Evolutionary conservation across 306 rosid species (phyloP).

Genomic region (Ammopiptanthus mongolicus): DNA sequence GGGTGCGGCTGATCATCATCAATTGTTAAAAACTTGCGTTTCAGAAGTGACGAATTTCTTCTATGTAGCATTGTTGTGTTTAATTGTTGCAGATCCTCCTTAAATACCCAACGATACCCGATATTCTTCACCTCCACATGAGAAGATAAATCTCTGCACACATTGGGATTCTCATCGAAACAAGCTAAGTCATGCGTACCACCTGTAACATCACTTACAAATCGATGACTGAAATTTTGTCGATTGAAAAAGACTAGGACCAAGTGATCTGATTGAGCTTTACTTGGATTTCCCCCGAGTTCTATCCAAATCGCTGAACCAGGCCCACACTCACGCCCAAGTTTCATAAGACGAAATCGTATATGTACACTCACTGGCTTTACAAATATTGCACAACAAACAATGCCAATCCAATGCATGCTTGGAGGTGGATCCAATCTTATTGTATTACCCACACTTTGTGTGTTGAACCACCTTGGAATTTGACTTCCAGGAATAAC

Average conservation of each 20-base stretch:
- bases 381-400: background rate
- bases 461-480: constrained; percentile 4
- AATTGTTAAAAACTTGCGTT: no score
- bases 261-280: background rate
- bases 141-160: no score
- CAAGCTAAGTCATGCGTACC: no score
- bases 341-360: no score
- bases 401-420: background rate
- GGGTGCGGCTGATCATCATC: no score
- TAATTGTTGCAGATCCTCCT: background rate
- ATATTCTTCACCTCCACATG: background rate
- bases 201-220: no score
- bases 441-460: background rate
- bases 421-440: background rate
- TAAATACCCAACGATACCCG: background rate
- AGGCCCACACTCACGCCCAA: no score
- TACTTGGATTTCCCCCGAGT: no score
- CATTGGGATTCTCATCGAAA: no score
- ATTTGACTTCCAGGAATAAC: background rate
- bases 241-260: background rate
- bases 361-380: no score
- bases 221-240: background rate
- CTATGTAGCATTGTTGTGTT: background rate
- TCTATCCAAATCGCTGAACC: no score
- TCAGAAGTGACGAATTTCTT: background rate